Conservation (phyloP, 1,139 yeast genomes). For the Diutina sp. region DNA sequence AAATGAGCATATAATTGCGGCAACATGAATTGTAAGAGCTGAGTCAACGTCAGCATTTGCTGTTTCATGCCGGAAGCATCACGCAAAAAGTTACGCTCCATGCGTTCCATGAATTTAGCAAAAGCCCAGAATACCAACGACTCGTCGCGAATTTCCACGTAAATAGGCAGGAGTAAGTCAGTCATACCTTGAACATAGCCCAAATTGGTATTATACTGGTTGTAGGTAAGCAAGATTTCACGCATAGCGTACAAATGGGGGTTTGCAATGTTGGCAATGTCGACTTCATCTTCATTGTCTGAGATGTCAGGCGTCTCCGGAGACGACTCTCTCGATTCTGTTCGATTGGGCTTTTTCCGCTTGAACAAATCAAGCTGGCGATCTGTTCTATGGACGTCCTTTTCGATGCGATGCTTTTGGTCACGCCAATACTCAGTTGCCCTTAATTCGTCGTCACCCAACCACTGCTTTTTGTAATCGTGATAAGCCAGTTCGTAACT, state of each 20-base stretch:
- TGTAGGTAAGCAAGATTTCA: constrained; percentile 75
- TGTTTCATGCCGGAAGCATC: constrained; percentile 89
- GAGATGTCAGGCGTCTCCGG: constrained; percentile 29
- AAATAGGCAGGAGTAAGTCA: constrained; percentile 79
- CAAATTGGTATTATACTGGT: constrained; percentile 67
- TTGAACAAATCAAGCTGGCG: constrained; percentile 53
- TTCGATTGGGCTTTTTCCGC: constrained; percentile 13
- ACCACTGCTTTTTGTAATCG: constrained; percentile 57
- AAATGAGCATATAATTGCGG: constrained; percentile 77
- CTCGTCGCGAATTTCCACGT: constrained; percentile 69
- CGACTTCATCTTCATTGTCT: constrained; percentile 29
- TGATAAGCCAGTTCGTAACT: constrained; percentile 55
- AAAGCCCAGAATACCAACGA: constrained; percentile 81
- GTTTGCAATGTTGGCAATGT: constrained; percentile 41
- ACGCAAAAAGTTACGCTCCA: constrained; percentile 88
- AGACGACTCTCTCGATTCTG: constrained; percentile 14
- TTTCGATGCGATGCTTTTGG: constrained; percentile 80
- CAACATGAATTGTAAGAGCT: constrained; percentile 75
- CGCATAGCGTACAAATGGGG: constrained; percentile 61
- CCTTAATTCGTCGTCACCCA: constrained; percentile 42
- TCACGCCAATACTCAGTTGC: constrained; percentile 73
- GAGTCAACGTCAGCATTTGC: constrained; percentile 75
- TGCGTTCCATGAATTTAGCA: constrained; percentile 76
- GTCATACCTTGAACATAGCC: constrained; percentile 99
- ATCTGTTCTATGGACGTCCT: constrained; percentile 89